phyloP scores from a whole-genome alignment of 2,329 filamentous ascomycete species.

The Nigrospora sphaerica region DNA sequence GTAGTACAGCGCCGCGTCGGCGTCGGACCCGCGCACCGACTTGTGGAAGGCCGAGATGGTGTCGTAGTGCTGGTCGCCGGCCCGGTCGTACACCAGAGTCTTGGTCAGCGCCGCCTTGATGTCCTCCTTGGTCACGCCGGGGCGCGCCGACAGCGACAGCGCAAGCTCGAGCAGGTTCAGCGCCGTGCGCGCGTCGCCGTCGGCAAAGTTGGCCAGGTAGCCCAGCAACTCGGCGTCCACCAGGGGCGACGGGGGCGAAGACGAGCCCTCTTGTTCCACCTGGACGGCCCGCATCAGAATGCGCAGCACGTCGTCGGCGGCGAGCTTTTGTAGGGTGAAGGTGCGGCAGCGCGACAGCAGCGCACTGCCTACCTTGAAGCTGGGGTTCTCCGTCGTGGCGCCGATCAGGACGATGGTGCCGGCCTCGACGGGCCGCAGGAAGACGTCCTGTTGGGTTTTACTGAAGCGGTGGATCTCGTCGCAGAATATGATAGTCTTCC shows the following conservation, averaged over 20 bases:
- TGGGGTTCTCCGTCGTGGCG: slow-evolving; percentile 94
- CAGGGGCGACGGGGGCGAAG: slow-evolving; percentile 40
- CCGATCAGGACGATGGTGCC: slow-evolving; percentile 89
- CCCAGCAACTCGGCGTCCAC: slow-evolving; percentile 69
- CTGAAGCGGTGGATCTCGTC: slow-evolving; percentile 93
- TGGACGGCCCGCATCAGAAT: slow-evolving; percentile 73
- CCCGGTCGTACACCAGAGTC: slow-evolving; percentile 89
- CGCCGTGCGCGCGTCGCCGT: slow-evolving; percentile 88
- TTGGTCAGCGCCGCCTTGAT: slow-evolving; percentile 82
- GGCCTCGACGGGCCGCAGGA: slow-evolving; percentile 83
- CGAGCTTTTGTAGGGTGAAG: slow-evolving; percentile 75
- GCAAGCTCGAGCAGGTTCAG: slow-evolving; percentile 89
- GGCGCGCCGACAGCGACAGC: slow-evolving; percentile 63
- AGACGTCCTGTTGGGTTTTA: slow-evolving; percentile 91
- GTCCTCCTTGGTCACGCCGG: slow-evolving; percentile 61
- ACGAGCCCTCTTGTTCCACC: slow-evolving; percentile 40
- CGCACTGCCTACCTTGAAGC: slow-evolving; percentile 84
- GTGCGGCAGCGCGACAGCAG: slow-evolving; percentile 84
- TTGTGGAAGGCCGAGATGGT: slow-evolving; percentile 98
- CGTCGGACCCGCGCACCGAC: slow-evolving; percentile 77
- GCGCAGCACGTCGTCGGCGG: slow-evolving; percentile 59
- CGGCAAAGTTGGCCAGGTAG: slow-evolving; percentile 80
- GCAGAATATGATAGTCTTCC: slow-evolving; percentile 94
- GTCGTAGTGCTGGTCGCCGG: slow-evolving; percentile 95
- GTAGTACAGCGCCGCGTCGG: slow-evolving; percentile 90